Evolutionary conservation across 2,329 filamentous ascomycete species (phyloP).

Genomic region (Pseudofabraea citricarpa): DNA sequence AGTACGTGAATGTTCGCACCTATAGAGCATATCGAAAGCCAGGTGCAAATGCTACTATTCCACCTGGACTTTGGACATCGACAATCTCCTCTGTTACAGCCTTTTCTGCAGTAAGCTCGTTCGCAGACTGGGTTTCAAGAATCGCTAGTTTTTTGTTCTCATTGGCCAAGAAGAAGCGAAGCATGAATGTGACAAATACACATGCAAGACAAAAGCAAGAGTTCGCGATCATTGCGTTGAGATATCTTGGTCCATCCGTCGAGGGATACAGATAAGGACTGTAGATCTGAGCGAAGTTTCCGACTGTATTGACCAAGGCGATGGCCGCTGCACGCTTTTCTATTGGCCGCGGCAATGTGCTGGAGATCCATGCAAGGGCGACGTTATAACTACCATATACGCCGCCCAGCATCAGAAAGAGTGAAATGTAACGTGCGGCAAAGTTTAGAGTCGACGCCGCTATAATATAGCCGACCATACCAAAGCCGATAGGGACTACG

Average conservation of each 20-base stretch:
- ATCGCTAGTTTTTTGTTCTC: constrained; percentile 11
- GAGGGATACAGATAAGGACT: constrained; percentile 56
- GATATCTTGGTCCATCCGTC: constrained; percentile 13
- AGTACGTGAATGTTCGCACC: not conserved
- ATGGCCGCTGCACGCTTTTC: constrained; percentile 18
- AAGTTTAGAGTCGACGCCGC: constrained; percentile 10
- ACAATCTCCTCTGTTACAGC: not conserved
- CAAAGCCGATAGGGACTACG: constrained; percentile 10
- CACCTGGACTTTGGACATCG: not conserved
- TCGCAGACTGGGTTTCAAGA: not conserved
- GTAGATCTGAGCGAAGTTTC: constrained; percentile 46
- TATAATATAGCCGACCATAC: constrained; percentile 14
- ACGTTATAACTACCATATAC: constrained; percentile 14
- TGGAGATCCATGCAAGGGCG: constrained; percentile 16
- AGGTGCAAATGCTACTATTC: not conserved
- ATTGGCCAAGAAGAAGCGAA: constrained; percentile 7
- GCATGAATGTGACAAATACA: constrained; percentile 4
- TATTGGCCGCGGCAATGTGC: constrained; percentile 12
- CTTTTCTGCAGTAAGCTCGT: not conserved
- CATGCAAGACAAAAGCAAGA: constrained; percentile 9
- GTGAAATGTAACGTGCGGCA: constrained; percentile 14
- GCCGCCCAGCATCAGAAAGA: constrained; percentile 13
- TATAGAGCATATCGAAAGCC: not conserved
- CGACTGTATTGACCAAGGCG: constrained; percentile 17
- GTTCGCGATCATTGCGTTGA: constrained; percentile 10